Conservation (phyloP, 176 grass and related monocot species). For the Ampelocalamus luodianensis region DNA sequence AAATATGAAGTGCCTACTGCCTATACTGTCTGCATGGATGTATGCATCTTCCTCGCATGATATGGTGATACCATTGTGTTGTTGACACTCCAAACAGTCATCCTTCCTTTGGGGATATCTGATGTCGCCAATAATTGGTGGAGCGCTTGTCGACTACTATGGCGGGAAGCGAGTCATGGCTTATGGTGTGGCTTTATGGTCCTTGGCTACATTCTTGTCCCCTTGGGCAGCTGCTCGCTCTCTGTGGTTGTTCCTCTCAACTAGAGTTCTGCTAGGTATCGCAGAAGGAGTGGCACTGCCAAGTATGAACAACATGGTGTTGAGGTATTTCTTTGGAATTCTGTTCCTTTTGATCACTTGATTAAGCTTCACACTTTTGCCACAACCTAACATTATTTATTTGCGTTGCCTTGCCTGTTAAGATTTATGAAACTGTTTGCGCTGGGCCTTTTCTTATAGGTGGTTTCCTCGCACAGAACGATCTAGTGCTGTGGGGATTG, state of each 20-base stretch:
- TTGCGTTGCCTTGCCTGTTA: neutral
- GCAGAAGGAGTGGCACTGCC: slow-evolving; percentile 99
- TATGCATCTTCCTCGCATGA: slow-evolving; percentile 27
- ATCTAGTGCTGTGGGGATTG: slow-evolving; percentile 89
- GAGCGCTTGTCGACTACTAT: slow-evolving; percentile 86
- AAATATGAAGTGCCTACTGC: neutral
- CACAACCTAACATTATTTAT: slow-evolving; percentile 11
- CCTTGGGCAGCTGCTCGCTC: slow-evolving; percentile 88
- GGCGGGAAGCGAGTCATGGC: slow-evolving; percentile 94
- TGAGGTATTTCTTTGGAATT: slow-evolving; percentile 66
- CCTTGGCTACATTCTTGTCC: slow-evolving; percentile 86
- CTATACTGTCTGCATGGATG: neutral
- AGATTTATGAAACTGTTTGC: slow-evolving; percentile 39
- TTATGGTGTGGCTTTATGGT: slow-evolving; percentile 91
- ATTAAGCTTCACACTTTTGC: slow-evolving; percentile 29
- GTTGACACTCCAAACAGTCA: slow-evolving; percentile 62
- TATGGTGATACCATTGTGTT: slow-evolving; percentile 23
- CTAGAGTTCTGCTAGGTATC: slow-evolving; percentile 79
- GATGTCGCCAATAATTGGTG: slow-evolving; percentile 87
- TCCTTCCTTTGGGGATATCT: slow-evolving; percentile 98
- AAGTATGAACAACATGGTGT: slow-evolving; percentile 98
- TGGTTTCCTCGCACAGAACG: slow-evolving; percentile 97
- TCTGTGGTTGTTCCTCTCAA: slow-evolving; percentile 70
- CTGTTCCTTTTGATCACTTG: slow-evolving; percentile 16
- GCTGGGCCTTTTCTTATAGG: slow-evolving; percentile 66